Percentiles rank a stretch among this genome's conserved stretches.
These are phyloP conservation scores for Chlorella sp. DNA, from an alignment of 139 green algal species.

Conservation along the genomic window DNA sequence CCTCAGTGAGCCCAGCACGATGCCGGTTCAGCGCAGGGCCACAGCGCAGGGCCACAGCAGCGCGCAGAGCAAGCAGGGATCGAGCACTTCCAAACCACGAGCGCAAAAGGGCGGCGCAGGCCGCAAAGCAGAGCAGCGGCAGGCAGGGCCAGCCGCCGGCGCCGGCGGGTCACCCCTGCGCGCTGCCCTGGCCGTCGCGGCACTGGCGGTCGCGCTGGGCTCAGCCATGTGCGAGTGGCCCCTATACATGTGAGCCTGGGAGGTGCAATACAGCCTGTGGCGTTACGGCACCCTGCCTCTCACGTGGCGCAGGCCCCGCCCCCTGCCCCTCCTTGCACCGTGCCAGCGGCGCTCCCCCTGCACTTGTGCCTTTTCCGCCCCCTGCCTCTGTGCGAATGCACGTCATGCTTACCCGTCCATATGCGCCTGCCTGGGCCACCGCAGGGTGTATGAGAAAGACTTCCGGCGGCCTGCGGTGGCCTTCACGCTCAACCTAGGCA, in stretches of 20 bases:
- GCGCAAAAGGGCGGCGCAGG: too few relatives aligned
- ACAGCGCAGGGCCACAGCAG: background rate
- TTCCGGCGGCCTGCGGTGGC: background rate
- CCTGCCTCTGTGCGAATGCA: background rate
- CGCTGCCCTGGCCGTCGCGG: background rate
- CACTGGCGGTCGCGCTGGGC: background rate
- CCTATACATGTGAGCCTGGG: conserved; percentile 12
- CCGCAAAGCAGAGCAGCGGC: background rate
- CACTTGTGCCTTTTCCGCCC: too few relatives aligned
- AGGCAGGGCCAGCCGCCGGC: background rate
- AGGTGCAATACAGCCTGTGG: background rate
- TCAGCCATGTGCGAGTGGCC: conserved; percentile 16
- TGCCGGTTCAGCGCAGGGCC: background rate
- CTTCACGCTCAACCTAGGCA: conserved; percentile 17
- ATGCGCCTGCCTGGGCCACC: background rate
- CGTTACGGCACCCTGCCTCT: background rate
- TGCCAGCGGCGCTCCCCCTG: too few relatives aligned
- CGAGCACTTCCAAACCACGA: background rate
- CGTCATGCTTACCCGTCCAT: background rate
- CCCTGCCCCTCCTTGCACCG: background rate
- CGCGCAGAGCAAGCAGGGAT: background rate
- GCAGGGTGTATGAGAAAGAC: conserved; percentile 19
- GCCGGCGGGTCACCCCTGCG: background rate
- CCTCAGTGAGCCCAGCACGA: background rate
- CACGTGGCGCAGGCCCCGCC: background rate